Conservation (phyloP, 495 filamentous ascomycete species). For the Elasticomyces elasticus region DNA sequence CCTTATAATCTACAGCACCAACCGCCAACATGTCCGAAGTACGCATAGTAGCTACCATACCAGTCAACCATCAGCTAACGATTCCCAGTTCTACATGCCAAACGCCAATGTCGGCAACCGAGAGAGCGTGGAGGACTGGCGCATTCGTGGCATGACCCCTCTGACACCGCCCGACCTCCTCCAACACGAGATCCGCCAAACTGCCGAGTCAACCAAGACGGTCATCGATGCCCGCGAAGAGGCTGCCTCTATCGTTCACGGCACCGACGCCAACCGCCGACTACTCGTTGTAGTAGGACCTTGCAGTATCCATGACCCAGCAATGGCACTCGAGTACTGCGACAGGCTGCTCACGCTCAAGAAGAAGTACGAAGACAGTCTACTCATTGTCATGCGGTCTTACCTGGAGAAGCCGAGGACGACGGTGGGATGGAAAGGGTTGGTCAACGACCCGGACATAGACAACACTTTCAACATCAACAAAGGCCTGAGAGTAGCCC, state of each 20-base stretch:
- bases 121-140: slow-evolving; percentile 73
- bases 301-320: slow-evolving; percentile 94
- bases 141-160: slow-evolving; percentile 80
- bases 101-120: slow-evolving; percentile 70
- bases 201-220: slow-evolving; percentile 62
- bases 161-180: slow-evolving; percentile 88
- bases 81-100: slow-evolving; percentile 80
- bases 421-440: slow-evolving; percentile 97
- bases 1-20: not conserved
- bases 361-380: slow-evolving; percentile 78
- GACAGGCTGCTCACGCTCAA: slow-evolving; percentile 70
- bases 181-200: slow-evolving; percentile 86
- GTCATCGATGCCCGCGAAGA: slow-evolving; percentile 75
- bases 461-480: slow-evolving; percentile 99
- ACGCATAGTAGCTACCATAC: not conserved
- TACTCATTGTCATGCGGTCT: slow-evolving; percentile 92
- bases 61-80: not conserved
- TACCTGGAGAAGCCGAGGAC: slow-evolving; percentile 99
- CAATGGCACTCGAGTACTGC: slow-evolving; percentile 88
- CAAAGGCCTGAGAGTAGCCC: slow-evolving; percentile 78
- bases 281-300: slow-evolving; percentile 90
- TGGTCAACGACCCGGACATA: slow-evolving; percentile 98
- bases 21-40: slow-evolving; percentile 21
- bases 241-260: slow-evolving; percentile 68
- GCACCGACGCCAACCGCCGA: slow-evolving; percentile 61